Conservation (phyloP, 306 rosid species). For the Prunus mongolica region DNA sequence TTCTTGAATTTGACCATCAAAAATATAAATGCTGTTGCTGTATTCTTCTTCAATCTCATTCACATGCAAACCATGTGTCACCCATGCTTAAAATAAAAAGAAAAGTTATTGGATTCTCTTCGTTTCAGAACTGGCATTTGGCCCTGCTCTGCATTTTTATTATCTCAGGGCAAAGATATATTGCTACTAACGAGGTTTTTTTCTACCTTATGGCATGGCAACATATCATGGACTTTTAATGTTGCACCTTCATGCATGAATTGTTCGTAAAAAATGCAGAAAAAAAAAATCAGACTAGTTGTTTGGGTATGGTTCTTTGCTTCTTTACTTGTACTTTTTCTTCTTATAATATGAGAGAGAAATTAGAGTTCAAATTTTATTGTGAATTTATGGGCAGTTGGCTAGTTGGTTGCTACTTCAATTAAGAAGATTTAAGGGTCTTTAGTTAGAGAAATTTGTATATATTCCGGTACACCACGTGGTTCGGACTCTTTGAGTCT, state of each 20-base stretch:
- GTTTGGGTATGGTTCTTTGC: not conserved
- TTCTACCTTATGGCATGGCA: not conserved
- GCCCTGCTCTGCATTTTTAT: not conserved
- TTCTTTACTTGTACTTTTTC: not conserved
- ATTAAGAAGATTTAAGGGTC: not conserved
- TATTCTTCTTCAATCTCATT: constrained; percentile 1
- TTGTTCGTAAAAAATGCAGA: not conserved
- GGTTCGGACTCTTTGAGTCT: not conserved
- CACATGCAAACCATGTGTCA: constrained; percentile 51
- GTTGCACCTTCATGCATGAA: not conserved
- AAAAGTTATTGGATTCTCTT: constrained; percentile 4
- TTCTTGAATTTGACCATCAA: not conserved
- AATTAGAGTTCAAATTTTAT: not conserved
- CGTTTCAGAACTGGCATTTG: not conserved
- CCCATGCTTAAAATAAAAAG: constrained; percentile 28
- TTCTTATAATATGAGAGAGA: not conserved
- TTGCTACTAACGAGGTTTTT: not conserved
- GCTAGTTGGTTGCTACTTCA: not conserved
- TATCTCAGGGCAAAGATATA: not conserved
- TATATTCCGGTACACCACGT: not conserved
- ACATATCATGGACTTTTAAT: not conserved
- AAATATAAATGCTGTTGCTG: not conserved
- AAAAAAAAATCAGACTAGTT: not conserved
- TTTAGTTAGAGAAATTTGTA: not conserved
- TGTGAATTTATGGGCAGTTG: not conserved